Percentiles rank a stretch among this genome's conserved stretches.
Evolutionary conservation across 1,284 basidiomycete species (phyloP).

Genomic region (Sporisorium graminicola): DNA sequence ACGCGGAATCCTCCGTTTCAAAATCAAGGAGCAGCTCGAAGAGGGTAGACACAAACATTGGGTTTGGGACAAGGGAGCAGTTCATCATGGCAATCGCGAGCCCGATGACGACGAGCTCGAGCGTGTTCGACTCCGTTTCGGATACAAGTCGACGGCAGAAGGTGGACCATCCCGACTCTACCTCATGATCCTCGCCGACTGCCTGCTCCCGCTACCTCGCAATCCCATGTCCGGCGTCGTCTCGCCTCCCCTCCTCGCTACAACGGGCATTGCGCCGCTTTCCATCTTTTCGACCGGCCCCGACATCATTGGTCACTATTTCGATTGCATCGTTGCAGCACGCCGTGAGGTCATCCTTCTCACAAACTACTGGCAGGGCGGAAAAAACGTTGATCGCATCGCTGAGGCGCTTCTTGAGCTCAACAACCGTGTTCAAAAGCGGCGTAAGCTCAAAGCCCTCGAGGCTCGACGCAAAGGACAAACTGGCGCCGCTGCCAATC

Average conservation of each 20-base stretch:
- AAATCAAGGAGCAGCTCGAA: constrained; percentile 64
- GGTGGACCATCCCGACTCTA: constrained; percentile 64
- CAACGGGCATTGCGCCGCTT: constrained; percentile 65
- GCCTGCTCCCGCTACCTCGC: constrained; percentile 57
- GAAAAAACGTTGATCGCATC: constrained; percentile 66
- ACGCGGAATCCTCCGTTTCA: constrained; percentile 57
- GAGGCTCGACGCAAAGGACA: constrained; percentile 22
- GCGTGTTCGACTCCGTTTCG: constrained; percentile 53
- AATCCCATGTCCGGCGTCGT: constrained; percentile 65
- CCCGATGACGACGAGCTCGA: constrained; percentile 64
- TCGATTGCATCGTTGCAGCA: constrained; percentile 67
- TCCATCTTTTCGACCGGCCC: constrained; percentile 68
- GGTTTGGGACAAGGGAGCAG: constrained; percentile 67
- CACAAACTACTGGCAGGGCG: constrained; percentile 69
- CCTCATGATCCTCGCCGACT: constrained; percentile 66
- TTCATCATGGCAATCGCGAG: constrained; percentile 53
- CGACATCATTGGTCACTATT: constrained; percentile 69
- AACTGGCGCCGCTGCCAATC: constrained; percentile 7
- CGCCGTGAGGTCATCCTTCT: constrained; percentile 66
- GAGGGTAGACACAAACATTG: constrained; percentile 62
- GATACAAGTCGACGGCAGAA: constrained; percentile 54
- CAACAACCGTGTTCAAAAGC: constrained; percentile 47
- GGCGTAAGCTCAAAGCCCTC: constrained; percentile 37
- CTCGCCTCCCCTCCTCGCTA: constrained; percentile 66
- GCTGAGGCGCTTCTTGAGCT: constrained; percentile 64